Conservation (phyloP, 306 rosid species). For the Corylus heterophylla region DNA sequence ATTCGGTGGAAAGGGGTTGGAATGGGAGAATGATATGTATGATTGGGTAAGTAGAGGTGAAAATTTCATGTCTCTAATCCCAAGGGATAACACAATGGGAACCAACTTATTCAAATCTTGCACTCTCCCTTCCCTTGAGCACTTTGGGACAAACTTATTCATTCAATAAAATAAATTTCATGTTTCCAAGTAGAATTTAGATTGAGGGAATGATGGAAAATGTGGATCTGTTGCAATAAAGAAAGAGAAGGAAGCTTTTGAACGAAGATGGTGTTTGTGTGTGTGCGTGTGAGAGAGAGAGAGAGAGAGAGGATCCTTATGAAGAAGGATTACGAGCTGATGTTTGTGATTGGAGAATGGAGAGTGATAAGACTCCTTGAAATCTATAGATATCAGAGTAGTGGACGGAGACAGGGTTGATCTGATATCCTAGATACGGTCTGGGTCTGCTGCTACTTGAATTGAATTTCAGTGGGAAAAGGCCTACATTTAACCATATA, state of each 20-base stretch:
- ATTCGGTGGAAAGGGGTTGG: neutral
- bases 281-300: neutral
- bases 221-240: neutral
- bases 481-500: neutral
- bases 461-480: neutral
- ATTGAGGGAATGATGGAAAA: neutral
- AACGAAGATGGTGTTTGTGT: too few relatives aligned
- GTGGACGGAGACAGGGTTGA: neutral
- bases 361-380: neutral
- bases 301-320: neutral
- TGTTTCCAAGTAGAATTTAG: neutral
- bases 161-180: neutral
- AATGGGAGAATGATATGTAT: neutral
- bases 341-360: neutral
- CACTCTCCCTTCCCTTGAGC: neutral
- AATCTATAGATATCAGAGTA: neutral
- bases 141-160: neutral
- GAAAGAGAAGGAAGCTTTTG: too few relatives aligned
- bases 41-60: neutral
- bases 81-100: neutral
- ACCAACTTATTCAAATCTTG: neutral
- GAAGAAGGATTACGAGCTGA: neutral
- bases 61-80: neutral
- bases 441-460: neutral
- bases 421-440: neutral